A percentile compares a stretch with the other conserved stretches of the same genome.
Evolutionary conservation across 306 rosid genomes (phyloP).

Genomic region (Quercus alba): DNA sequence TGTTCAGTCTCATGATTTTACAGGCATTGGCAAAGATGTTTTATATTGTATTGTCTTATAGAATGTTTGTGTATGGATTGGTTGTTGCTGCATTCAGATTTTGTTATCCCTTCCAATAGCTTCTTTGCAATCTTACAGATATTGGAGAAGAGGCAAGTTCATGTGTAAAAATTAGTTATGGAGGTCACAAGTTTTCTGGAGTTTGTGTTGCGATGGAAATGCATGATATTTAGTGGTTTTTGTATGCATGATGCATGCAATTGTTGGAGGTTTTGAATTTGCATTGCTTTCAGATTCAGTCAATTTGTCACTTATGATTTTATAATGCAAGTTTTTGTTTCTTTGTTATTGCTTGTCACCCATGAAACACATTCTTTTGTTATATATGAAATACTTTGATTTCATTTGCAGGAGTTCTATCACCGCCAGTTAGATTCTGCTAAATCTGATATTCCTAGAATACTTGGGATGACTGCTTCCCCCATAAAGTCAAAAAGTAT

Average conservation of each 20-base stretch:
- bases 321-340: background rate
- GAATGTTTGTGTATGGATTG: background rate
- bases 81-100: background rate
- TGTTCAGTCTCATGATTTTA: background rate
- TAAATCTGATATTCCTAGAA: slow-evolving; percentile 54
- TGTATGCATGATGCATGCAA: slow-evolving; percentile 6
- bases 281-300: background rate
- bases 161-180: too few relatives aligned
- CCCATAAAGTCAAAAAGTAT: slow-evolving; percentile 85
- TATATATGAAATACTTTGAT: slow-evolving; percentile 13
- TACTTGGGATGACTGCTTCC: slow-evolving; percentile 94
- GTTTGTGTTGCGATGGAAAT: background rate
- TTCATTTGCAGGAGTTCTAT: slow-evolving; percentile 70
- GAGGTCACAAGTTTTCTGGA: too few relatives aligned
- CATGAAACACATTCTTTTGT: slow-evolving; percentile 5
- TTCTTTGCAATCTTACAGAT: background rate
- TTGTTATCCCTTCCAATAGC: background rate
- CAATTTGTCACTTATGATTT: background rate
- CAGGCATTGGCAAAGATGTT: background rate
- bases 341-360: background rate
- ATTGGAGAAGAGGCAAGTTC: background rate
- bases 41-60: background rate
- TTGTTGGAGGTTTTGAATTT: background rate
- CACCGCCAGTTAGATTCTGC: slow-evolving; percentile 43
- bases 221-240: background rate